Evolutionary conservation across 1,284 basidiomycete genomes (phyloP).

Genomic region (Laetiporus sulphureus): DNA sequence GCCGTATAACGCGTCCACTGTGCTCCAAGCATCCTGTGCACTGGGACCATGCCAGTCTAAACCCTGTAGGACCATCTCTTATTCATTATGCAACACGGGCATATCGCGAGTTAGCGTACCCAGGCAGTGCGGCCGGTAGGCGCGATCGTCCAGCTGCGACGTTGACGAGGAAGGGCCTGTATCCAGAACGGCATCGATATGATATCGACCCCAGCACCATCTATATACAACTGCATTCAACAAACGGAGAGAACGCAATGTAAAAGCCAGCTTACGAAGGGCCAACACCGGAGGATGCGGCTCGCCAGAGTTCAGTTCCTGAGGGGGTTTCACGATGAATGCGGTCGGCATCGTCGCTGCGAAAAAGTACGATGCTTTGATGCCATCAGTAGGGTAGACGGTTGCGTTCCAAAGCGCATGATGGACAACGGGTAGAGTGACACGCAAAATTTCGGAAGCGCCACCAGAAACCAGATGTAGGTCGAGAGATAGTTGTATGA

Average conservation of each 20-base stretch:
- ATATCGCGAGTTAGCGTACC: constrained; percentile 32
- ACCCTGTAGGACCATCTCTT: constrained; percentile 40
- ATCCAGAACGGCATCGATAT: constrained; percentile 48
- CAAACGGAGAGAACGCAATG: neutral
- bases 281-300: constrained; percentile 54
- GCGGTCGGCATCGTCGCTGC: constrained; percentile 45
- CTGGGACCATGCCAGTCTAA: constrained; percentile 84
- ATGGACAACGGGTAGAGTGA: constrained; percentile 38
- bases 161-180: constrained; percentile 49
- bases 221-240: constrained; percentile 28
- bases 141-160: constrained; percentile 62
- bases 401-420: constrained; percentile 31
- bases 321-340: constrained; percentile 54
- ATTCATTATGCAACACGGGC: neutral
- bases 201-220: constrained; percentile 77
- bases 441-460: constrained; percentile 15
- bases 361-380: constrained; percentile 57
- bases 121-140: constrained; percentile 71
- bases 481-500: constrained; percentile 29
- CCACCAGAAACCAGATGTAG: constrained; percentile 25
- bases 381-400: constrained; percentile 22
- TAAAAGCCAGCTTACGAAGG: constrained; percentile 43
- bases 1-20: constrained; percentile 44
- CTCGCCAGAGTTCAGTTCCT: constrained; percentile 14
- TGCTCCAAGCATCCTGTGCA: constrained; percentile 50